Percentiles rank a stretch among this genome's conserved stretches.
Conservation (phyloP, 129 eudicot species). For the Silybum marianum region DNA sequence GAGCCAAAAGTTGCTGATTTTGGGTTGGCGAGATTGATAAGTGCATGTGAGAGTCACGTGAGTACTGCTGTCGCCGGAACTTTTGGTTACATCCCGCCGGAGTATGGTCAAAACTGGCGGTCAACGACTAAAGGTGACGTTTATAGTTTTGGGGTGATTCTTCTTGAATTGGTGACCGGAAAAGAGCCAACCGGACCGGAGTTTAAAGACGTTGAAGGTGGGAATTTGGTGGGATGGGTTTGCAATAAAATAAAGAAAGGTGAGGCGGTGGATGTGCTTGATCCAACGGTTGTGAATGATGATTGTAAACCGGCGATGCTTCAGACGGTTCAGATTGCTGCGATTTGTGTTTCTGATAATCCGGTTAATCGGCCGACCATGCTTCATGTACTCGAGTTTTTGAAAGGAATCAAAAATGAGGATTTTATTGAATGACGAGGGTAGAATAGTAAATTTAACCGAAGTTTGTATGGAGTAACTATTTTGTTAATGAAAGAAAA, state of each 20-base stretch:
- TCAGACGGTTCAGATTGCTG: conserved; percentile 64
- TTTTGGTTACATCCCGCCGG: conserved; percentile 86
- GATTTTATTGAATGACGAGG: background rate
- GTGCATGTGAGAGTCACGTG: conserved; percentile 87
- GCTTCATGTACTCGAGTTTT: conserved; percentile 63
- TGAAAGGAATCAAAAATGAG: conserved; percentile 61
- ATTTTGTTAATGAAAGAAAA: background rate
- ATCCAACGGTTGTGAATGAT: conserved; percentile 52
- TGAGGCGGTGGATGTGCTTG: conserved; percentile 65
- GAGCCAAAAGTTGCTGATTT: conserved; percentile 88
- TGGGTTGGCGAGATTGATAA: conserved; percentile 77
- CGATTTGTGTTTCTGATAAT: conserved; percentile 62
- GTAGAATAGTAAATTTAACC: background rate
- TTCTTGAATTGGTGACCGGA: conserved; percentile 76
- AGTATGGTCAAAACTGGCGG: conserved; percentile 91
- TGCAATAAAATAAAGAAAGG: conserved; percentile 62
- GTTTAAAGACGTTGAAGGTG: conserved; percentile 83
- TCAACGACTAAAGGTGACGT: conserved; percentile 77
- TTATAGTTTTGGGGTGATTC: conserved; percentile 78
- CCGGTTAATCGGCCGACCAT: conserved; percentile 73
- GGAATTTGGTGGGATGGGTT: conserved; percentile 91
- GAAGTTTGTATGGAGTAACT: background rate
- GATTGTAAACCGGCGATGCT: conserved; percentile 68
- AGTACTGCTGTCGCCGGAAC: conserved; percentile 90
- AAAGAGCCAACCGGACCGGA: conserved; percentile 87